These are phyloP conservation scores for Paxillus rubicundulus DNA, from an alignment of 768 basidiomycete species.

Conservation along the genomic window DNA sequence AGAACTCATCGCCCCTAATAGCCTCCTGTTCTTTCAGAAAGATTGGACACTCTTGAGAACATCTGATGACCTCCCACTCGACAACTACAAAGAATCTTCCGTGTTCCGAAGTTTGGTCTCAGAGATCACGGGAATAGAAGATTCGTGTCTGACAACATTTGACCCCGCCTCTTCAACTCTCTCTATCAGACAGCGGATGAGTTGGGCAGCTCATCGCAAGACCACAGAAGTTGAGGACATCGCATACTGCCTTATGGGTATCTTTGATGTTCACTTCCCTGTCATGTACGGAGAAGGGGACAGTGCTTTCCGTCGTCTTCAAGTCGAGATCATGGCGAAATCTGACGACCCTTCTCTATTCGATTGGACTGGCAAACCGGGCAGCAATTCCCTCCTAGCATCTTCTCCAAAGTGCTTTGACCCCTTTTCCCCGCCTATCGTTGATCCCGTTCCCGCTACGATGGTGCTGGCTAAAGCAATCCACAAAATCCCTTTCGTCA, in stretches of 20 bases:
- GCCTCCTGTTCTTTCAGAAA: slow-evolving; percentile 20
- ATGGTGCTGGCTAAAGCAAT: slow-evolving; percentile 1
- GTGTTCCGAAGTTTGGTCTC: slow-evolving; percentile 12
- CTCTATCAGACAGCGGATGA: slow-evolving; percentile 21
- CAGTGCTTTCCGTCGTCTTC: slow-evolving; percentile 26
- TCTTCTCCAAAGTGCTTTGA: slow-evolving; percentile 20
- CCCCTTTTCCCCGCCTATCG: slow-evolving; percentile 14
- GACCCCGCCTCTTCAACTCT: slow-evolving; percentile 12
- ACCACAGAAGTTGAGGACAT: slow-evolving; percentile 29
- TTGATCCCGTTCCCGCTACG: slow-evolving; percentile 18
- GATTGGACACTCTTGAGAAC: slow-evolving; percentile 21
- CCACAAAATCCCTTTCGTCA: slow-evolving; percentile 12
- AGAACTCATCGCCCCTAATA: slow-evolving; percentile 26
- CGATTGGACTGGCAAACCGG: slow-evolving; percentile 22
- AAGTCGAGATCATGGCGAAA: slow-evolving; percentile 25
- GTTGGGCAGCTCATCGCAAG: slow-evolving; percentile 29
- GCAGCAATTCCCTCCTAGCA: slow-evolving; percentile 17
- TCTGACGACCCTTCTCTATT: slow-evolving; percentile 24
- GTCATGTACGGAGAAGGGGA: slow-evolving; percentile 30
- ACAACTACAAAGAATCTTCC: slow-evolving; percentile 17
- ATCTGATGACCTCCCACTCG: slow-evolving; percentile 11
- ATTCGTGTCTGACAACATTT: slow-evolving; percentile 16
- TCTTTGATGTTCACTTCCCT: slow-evolving; percentile 27
- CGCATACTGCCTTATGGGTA: slow-evolving; percentile 29
- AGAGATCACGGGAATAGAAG: slow-evolving; percentile 19